These are phyloP conservation scores for Aureobasidium namibiae DNA, from an alignment of 2,329 filamentous ascomycete genomes.

Conservation along the genomic window DNA sequence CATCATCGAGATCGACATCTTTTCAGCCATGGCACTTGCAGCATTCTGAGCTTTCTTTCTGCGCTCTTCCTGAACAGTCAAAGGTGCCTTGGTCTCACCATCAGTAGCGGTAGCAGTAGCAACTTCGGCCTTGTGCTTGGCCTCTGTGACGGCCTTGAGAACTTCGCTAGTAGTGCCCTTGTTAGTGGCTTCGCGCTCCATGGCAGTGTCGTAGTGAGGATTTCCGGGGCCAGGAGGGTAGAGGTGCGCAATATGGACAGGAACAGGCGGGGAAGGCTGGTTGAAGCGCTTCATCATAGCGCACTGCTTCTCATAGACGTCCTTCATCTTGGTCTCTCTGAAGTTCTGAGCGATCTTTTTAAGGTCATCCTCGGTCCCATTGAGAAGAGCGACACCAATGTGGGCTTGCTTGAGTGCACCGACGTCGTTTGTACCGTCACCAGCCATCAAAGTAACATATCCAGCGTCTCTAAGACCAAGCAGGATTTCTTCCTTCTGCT, in stretches of 20 bases:
- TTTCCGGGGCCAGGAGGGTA: conserved; percentile 87
- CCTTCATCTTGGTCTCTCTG: conserved; percentile 95
- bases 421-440: conserved; percentile 96
- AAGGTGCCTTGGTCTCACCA: conserved; percentile 14
- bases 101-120: conserved; percentile 39
- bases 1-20: conserved; percentile 80
- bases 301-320: conserved; percentile 94
- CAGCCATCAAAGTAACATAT: conserved; percentile 97
- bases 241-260: conserved; percentile 83
- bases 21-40: conserved; percentile 73
- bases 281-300: conserved; percentile 91
- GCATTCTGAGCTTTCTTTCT: conserved; percentile 56
- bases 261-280: conserved; percentile 84
- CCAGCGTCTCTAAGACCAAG: conserved; percentile 91
- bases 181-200: conserved; percentile 64
- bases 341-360: conserved; percentile 87
- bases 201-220: conserved; percentile 87
- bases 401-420: conserved; percentile 97
- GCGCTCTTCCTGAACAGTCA: conserved; percentile 42
- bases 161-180: conserved; percentile 26
- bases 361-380: conserved; percentile 86
- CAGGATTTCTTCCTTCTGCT: conserved; percentile 98
- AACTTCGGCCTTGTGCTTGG: conserved; percentile 37
- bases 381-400: conserved; percentile 90
- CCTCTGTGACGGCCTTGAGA: conserved; percentile 57